Evolutionary conservation across 2,329 filamentous ascomycete species (phyloP), one percentile per base, ranked within the genome.

Genomic region (Pestalotiopsis sp.): DNA sequence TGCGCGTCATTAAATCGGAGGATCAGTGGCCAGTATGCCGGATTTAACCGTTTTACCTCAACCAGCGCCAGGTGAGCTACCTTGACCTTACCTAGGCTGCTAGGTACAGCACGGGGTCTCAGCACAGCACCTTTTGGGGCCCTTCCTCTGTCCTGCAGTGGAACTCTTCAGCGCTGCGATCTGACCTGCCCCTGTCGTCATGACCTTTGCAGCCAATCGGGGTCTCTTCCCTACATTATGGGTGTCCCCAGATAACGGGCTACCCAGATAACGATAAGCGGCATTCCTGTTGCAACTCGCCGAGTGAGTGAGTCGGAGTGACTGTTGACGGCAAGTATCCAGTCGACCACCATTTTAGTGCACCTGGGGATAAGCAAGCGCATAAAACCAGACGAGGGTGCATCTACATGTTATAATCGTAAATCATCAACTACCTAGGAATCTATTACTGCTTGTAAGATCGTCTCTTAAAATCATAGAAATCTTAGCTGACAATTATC

Each of bases 1-100:
- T 70, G 69, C 71, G 70, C 71, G 73, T 74, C 71, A 74, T 73
- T 67, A 71, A 72, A 66, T 58, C 63, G 45, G 45, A 66, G 41
- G 62, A 49, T 13, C 59, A 62, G 20, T 20, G 27, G 57, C 57
- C 57, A 59, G 14, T 45, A 31, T 36, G 38, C 61, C 61, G 61
- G 61, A 31, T 39, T 66, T 49, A 64, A 39, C 62, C 62, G 62
- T 31, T 11, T 36, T 9, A 36, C 7, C 31, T 36, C 31, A 36
- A 6, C 14, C 49, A 56, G 14, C 6, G 31, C 14, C 49, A 56
- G 14, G 20, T 20, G 14, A 56, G 20, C 49, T 56, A 6, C 25
- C 25, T 25, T 25, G 12, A 49, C 45, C 45, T 49, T 49, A 49
- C 20, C 45, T 52, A 9, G n/a, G n/a, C n/a, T n/a, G n/a, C n/a